Evolutionary conservation across 257 asterid species (phyloP), one percentile per base, ranked within the genome.

Genomic region (Solanum ossicruentum): DNA sequence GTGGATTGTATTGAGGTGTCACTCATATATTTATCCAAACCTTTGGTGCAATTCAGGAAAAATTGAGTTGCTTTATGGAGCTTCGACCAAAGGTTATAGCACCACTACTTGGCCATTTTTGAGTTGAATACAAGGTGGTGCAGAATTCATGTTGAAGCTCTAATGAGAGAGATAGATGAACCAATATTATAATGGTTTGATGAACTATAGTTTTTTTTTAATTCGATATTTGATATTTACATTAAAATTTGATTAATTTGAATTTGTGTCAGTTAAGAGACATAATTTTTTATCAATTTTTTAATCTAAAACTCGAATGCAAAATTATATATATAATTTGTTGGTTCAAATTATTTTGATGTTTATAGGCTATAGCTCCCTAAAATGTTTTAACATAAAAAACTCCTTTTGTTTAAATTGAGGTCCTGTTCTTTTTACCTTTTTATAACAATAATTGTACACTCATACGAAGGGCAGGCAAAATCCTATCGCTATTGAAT

Each of bases 1-100:
- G 82, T 77, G 63, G 82, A 77, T 9, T 75, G 23, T 23, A 26
- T 51, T 75, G 36, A 75, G 41, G 82, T 75, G 82, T 8, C 60
- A 49, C 61, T 75, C 61, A 26, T 49, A 8, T 21, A 47, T 73
- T 73, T n/a, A 21, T n/a, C 41, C 81, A 21, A 73, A n/a, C 60
- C 39, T 21, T 4, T 73, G 12, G 56, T 23, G 36, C 60, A 73
- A 73, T 73, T 47, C 2, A 51, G 47, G 23, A 8, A 49, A 51
- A 77, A 75, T 47, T 75, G 45, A 16, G 8, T 77, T 51, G 61
- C 23, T 32, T 2, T 28, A 28, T 28, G 32, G 32, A 28, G 32
- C 32, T 2, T 28, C 32, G 32, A 28, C 32, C 32, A 28, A 28
- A 28, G 32, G 32, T 23, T 49, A 75, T 54, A 23, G 82, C 36